These are phyloP conservation scores for Stachybotrys elegans DNA, from an alignment of 2,329 filamentous ascomycete genomes.

Conservation along the genomic window DNA sequence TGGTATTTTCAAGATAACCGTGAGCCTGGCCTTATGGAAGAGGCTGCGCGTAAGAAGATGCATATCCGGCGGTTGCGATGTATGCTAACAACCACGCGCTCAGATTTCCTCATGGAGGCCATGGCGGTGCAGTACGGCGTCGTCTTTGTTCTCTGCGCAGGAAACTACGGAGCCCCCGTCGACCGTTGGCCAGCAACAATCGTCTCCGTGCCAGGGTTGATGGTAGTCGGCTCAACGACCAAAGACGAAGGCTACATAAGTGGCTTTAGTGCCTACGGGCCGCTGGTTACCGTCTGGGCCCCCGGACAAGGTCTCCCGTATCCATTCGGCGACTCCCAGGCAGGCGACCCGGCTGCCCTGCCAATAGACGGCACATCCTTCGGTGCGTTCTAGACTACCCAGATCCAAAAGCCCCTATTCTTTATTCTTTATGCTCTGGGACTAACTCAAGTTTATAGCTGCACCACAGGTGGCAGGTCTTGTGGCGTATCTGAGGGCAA, in stretches of 20 bases:
- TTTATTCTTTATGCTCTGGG: background rate
- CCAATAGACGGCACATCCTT: background rate
- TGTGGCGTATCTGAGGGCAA: background rate
- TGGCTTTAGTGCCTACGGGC: background rate
- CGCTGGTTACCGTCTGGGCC: background rate
- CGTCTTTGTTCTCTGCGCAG: too few relatives aligned
- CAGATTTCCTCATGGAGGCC: too few relatives aligned
- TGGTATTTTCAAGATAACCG: background rate
- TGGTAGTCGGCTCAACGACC: too few relatives aligned
- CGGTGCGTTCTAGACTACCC: background rate
- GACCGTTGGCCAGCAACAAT: too few relatives aligned
- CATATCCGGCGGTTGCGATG: too few relatives aligned
- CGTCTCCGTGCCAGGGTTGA: too few relatives aligned
- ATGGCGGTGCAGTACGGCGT: too few relatives aligned
- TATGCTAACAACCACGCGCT: too few relatives aligned
- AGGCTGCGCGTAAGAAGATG: background rate
- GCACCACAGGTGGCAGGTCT: background rate
- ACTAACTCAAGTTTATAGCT: background rate
- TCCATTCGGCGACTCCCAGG: background rate
- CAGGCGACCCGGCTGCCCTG: background rate
- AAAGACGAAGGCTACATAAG: background rate
- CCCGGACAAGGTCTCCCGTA: background rate
- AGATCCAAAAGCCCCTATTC: background rate
- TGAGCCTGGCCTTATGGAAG: background rate
- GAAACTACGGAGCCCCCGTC: too few relatives aligned